Conservation (phyloP, 139 green algal genomes). For the Diplosphaera chodatii region DNA sequence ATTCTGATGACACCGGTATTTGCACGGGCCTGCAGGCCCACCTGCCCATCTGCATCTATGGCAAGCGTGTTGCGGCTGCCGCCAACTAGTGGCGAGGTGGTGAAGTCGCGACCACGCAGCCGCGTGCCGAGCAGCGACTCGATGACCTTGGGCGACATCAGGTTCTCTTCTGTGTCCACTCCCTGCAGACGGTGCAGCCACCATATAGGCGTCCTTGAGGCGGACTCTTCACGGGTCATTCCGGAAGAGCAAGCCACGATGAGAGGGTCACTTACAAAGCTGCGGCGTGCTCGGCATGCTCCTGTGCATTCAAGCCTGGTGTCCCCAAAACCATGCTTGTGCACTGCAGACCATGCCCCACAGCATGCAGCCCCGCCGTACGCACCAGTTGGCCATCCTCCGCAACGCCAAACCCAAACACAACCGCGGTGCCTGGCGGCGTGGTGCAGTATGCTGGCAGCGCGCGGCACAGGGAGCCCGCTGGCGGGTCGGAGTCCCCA, state of each 20-base stretch:
- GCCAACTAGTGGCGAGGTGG: conserved; percentile 24
- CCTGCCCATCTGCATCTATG: conserved; percentile 51
- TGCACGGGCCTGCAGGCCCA: neutral
- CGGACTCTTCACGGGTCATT: too few relatives aligned
- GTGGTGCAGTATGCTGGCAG: conserved; percentile 28
- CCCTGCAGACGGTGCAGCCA: too few relatives aligned
- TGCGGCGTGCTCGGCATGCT: too few relatives aligned
- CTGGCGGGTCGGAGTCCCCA: neutral
- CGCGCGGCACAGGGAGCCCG: conserved; percentile 16
- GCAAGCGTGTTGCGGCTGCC: conserved; percentile 66
- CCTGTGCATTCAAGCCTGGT: too few relatives aligned
- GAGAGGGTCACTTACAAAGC: too few relatives aligned
- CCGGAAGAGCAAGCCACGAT: too few relatives aligned
- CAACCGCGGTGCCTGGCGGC: conserved; percentile 75
- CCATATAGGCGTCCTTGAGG: too few relatives aligned
- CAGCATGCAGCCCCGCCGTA: too few relatives aligned
- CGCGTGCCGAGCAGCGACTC: conserved; percentile 64
- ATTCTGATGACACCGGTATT: too few relatives aligned
- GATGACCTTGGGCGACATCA: conserved; percentile 61
- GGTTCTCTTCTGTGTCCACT: conserved; percentile 26
- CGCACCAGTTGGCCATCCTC: conserved; percentile 83
- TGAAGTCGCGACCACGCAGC: conserved; percentile 45
- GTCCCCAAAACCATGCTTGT: too few relatives aligned
- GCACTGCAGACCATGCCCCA: too few relatives aligned
- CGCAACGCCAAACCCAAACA: conserved; percentile 77